Percentiles rank a stretch among this genome's conserved stretches.
phyloP scores from a whole-genome alignment of 2,329 filamentous ascomycete genomes.

The Fusarium vanettenii region DNA sequence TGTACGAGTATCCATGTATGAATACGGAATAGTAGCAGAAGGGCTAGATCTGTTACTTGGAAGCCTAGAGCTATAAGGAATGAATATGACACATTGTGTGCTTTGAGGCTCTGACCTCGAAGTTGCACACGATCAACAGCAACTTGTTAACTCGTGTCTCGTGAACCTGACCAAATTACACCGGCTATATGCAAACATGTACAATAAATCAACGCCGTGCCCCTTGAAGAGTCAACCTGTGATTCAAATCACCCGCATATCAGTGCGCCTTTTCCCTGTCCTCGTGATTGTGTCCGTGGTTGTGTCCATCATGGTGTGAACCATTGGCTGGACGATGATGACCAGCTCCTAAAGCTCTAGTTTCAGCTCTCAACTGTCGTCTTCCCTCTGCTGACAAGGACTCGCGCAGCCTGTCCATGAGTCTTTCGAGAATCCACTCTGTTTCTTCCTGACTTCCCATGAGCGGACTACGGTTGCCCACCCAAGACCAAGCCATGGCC shows the following conservation, averaged over 20 bases:
- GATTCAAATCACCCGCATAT: neutral
- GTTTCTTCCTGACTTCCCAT: constrained; percentile 76
- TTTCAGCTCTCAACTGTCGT: constrained; percentile 16
- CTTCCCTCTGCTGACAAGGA: constrained; percentile 41
- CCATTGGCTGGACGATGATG: constrained; percentile 7
- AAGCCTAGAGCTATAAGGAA: constrained; percentile 1
- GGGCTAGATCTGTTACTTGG: neutral
- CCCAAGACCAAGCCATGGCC: constrained; percentile 73
- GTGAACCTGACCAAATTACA: neutral
- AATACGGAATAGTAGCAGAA: constrained; percentile 1
- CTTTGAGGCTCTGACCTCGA: neutral
- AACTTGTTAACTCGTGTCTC: neutral
- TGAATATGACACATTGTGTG: neutral
- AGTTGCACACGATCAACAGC: neutral
- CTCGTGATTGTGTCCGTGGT: neutral
- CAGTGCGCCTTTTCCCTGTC: neutral
- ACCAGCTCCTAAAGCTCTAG: constrained; percentile 13
- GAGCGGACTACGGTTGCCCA: constrained; percentile 75
- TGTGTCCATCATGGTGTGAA: neutral
- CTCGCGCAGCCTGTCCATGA: constrained; percentile 65
- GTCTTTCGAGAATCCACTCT: constrained; percentile 77
- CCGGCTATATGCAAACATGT: neutral
- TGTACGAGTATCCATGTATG: constrained; percentile 9
- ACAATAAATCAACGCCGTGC: neutral
- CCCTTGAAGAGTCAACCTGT: neutral